Evolutionary conservation across 495 filamentous ascomycete species (phyloP), one percentile per base, ranked within the genome.

Genomic region (Penicillium manginii): DNA sequence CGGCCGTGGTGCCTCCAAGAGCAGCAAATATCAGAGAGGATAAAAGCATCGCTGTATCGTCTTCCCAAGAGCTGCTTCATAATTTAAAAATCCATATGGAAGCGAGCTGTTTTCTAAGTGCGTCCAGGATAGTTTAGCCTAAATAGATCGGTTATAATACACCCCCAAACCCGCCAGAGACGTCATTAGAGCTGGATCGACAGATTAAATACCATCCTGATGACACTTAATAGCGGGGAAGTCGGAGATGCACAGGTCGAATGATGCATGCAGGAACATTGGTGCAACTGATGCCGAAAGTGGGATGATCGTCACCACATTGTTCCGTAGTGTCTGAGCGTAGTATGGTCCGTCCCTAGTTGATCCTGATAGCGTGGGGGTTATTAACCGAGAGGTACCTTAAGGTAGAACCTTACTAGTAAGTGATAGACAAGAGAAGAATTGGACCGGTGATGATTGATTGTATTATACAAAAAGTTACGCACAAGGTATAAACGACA

Each of bases 11-110:
- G 32, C 48, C 47, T 29, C 48, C 17, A 15, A 64, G 39, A 2
- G 31, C 45, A 31, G 11, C 18, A 22, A 47, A 8, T 47, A 21
- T 9, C 2, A 55, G 1, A 37, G 46, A 7, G 15, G n/a, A 32
- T 11, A 60, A 50, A 17, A 35, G 54, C 62, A 64, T 64, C 26
- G 40, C 18, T 45, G 15, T 21, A 1, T 4, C 17, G 12, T 12
- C 19, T n/a, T n/a, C 18, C n/a, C 40, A 45, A 10, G 19, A 7
- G 9, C 3, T 45, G 40, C 12, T 18, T 10, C 4, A 21, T 45
- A 4, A 9, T 45, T 10, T 8, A 10, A 21, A 45, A 43, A 4
- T 2, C 14, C n/a, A 43, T 12, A 37, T 10, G 40, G 19, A 43
- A n/a, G 15, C 17, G 14, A 18, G 12, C 40, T 9, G 15, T 43